Evolutionary conservation across 2,329 filamentous ascomycete species (phyloP).

Genomic region (Akanthomyces lecanii): DNA sequence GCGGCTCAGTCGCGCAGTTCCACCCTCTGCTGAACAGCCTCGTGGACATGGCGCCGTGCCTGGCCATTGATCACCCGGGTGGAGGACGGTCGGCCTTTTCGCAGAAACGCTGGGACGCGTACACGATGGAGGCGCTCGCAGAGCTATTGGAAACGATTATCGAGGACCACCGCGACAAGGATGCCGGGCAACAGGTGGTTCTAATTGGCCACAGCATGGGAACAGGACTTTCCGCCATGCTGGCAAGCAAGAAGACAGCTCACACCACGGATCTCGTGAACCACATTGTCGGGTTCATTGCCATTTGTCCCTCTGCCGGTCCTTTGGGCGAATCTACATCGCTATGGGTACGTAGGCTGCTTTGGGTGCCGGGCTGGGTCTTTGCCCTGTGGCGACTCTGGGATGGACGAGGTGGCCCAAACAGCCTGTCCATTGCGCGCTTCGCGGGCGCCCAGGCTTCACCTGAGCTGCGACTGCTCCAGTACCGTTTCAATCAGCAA

Average conservation of each 20-base stretch:
- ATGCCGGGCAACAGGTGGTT: constrained; percentile 65
- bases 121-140: constrained; percentile 69
- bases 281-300: constrained; percentile 71
- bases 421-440: constrained; percentile 73
- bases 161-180: constrained; percentile 63
- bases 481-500: constrained; percentile 74
- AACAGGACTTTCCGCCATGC: constrained; percentile 67
- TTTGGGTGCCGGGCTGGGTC: constrained; percentile 65
- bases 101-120: constrained; percentile 70
- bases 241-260: constrained; percentile 49
- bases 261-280: constrained; percentile 51
- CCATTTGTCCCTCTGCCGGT: constrained; percentile 71
- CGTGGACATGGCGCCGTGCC: constrained; percentile 75
- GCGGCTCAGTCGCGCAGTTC: constrained; percentile 89
- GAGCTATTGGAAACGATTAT: constrained; percentile 74
- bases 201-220: constrained; percentile 90
- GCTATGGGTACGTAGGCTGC: constrained; percentile 48
- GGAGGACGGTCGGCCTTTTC: constrained; percentile 77
- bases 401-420: constrained; percentile 72
- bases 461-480: constrained; percentile 60
- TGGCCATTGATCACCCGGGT: constrained; percentile 82
- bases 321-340: constrained; percentile 50
- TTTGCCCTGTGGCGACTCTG: constrained; percentile 74
- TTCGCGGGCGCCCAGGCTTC: constrained; percentile 69
- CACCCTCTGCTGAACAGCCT: constrained; percentile 75